Percentiles rank a stretch among this genome's conserved stretches.
These are phyloP conservation scores for Tubosaeta sp. DNA, from an alignment of 768 basidiomycete species.

Conservation along the genomic window DNA sequence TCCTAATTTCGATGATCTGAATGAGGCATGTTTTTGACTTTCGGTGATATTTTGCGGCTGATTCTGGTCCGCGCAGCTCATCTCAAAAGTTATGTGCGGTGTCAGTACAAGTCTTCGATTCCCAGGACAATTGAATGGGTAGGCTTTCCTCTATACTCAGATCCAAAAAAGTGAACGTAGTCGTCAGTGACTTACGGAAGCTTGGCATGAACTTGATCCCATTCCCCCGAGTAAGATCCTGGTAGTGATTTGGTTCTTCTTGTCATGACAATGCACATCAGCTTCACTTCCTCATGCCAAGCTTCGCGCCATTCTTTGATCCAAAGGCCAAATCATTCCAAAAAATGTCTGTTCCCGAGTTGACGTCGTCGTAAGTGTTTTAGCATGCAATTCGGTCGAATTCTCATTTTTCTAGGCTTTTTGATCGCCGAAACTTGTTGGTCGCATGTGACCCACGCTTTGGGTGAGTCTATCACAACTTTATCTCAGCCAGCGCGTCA, in stretches of 20 bases:
- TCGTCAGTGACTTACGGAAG: conserved; percentile 73
- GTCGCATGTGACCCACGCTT: conserved; percentile 79
- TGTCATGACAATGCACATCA: conserved; percentile 30
- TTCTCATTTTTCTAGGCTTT: conserved; percentile 45
- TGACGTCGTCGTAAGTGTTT: conserved; percentile 64
- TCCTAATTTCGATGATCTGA: conserved; percentile 65
- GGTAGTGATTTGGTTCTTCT: not conserved
- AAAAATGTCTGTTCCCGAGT: conserved; percentile 56
- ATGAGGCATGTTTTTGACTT: conserved; percentile 43
- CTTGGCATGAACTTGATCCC: conserved; percentile 93
- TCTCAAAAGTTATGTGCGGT: conserved; percentile 91
- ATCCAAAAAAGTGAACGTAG: conserved; percentile 3
- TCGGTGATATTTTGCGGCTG: not conserved
- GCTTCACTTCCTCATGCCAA: conserved; percentile 96
- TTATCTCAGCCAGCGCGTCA: not conserved
- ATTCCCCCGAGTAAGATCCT: conserved; percentile 76
- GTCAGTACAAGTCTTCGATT: conserved; percentile 89
- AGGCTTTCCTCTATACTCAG: conserved; percentile 13
- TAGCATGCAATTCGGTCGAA: not conserved
- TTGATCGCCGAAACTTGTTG: conserved; percentile 75
- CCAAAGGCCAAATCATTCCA: conserved; percentile 59
- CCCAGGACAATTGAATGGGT: conserved; percentile 93
- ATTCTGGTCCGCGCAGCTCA: conserved; percentile 40
- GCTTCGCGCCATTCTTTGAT: conserved; percentile 86
- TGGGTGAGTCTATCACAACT: conserved; percentile 41